phyloP scores from a whole-genome alignment of 208 protist species.

The Phytomonas sp. region DNA sequence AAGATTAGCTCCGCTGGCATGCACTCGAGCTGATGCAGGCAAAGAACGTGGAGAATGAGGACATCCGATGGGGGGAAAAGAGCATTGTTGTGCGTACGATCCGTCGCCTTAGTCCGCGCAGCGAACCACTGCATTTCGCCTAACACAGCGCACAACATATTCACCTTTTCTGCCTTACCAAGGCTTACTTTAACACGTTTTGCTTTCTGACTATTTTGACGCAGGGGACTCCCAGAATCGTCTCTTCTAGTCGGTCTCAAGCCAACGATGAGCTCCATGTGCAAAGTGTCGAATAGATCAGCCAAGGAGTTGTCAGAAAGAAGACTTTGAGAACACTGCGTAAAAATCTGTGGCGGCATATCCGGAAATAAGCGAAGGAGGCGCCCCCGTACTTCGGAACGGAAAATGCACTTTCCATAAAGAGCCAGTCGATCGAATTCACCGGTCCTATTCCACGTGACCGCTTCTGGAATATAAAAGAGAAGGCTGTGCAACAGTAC shows the following conservation, averaged over 20 bases:
- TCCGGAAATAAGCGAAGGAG: slow-evolving; percentile 61
- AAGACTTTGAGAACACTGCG: slow-evolving; percentile 17
- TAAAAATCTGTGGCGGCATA: slow-evolving; percentile 24
- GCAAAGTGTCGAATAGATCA: slow-evolving; percentile 47
- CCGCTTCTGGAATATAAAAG: slow-evolving; percentile 47
- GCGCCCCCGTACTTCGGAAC: slow-evolving; percentile 40
- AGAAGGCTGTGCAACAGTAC: slow-evolving; percentile 80
- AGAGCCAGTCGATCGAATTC: slow-evolving; percentile 71
- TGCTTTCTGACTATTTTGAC: not conserved
- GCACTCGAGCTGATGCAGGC: slow-evolving; percentile 64
- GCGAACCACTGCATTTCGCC: slow-evolving; percentile 86
- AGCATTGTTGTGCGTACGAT: slow-evolving; percentile 86
- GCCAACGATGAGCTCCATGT: slow-evolving; percentile 25
- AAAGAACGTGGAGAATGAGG: slow-evolving; percentile 79
- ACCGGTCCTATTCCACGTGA: slow-evolving; percentile 65
- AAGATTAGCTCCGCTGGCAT: slow-evolving; percentile 73
- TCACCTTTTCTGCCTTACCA: slow-evolving; percentile 19
- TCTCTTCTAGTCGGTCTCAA: not conserved
- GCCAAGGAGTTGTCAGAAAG: slow-evolving; percentile 25
- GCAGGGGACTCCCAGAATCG: not conserved
- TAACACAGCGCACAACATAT: slow-evolving; percentile 71
- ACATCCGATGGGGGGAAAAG: slow-evolving; percentile 86
- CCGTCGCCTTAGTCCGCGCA: slow-evolving; percentile 64
- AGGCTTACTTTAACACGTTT: not conserved
- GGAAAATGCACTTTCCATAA: slow-evolving; percentile 50